A percentile compares a stretch with the other conserved stretches of the same genome.
Evolutionary conservation across 805 yeast genomes (phyloP).

Genomic region (Torulaspora maleeae): DNA sequence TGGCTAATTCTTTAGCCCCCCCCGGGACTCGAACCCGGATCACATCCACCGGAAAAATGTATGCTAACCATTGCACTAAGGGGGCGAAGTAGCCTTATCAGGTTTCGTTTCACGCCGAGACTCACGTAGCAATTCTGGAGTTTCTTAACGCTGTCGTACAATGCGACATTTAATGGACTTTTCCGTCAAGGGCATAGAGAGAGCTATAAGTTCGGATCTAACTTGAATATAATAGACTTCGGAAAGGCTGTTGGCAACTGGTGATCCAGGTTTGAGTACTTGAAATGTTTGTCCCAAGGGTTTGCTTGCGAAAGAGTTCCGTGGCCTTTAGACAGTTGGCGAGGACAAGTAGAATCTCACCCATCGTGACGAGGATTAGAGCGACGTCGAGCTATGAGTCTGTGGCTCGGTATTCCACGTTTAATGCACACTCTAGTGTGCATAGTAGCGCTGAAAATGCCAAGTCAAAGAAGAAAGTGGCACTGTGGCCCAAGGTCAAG

Average conservation of each 20-base stretch:
- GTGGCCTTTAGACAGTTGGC: neutral
- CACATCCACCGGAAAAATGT: slow-evolving; percentile 50
- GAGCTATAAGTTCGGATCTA: too few species aligned
- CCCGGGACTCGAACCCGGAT: slow-evolving; percentile 54
- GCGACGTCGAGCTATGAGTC: neutral
- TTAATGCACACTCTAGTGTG: slow-evolving; percentile 12
- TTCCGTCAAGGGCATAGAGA: too few species aligned
- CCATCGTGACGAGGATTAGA: neutral
- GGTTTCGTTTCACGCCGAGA: neutral
- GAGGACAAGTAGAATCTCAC: neutral
- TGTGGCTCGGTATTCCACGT: slow-evolving; percentile 8
- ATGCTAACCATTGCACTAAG: slow-evolving; percentile 52
- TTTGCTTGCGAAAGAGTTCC: neutral
- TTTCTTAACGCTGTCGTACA: too few species aligned
- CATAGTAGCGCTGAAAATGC: neutral
- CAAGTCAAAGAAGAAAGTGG: slow-evolving; percentile 31
- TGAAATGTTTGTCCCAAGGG: too few species aligned
- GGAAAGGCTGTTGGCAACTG: neutral
- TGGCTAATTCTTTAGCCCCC: slow-evolving; percentile 37
- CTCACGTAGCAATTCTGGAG: too few species aligned
- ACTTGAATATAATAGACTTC: too few species aligned
- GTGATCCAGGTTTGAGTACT: too few species aligned
- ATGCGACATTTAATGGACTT: neutral
- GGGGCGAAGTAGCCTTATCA: slow-evolving; percentile 35
- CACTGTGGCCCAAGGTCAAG: slow-evolving; percentile 45